These are phyloP conservation scores for Yueomyces sp. DNA, from an alignment of 1,139 yeast genomes.

Conservation along the genomic window DNA sequence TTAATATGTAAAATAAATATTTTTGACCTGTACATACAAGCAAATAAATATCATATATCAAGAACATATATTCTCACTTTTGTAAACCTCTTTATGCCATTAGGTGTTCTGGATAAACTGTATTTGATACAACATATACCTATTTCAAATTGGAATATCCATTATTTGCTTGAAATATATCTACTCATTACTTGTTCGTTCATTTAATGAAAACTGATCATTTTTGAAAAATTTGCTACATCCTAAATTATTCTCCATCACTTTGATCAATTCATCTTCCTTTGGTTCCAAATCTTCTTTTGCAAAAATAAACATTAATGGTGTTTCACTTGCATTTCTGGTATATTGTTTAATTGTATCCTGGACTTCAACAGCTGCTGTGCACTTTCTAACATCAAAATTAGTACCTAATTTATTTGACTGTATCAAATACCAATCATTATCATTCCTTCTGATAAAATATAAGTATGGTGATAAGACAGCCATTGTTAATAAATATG, in stretches of 20 bases:
- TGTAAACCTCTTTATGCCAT: too few relatives aligned
- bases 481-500: slow-evolving; percentile 16
- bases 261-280: slow-evolving; percentile 7
- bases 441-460: slow-evolving; percentile 11
- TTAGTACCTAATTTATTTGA: slow-evolving; percentile 9
- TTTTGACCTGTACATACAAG: too few relatives aligned
- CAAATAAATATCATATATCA: too few relatives aligned
- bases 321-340: slow-evolving; percentile 15
- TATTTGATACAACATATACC: too few relatives aligned
- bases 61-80: too few relatives aligned
- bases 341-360: slow-evolving; percentile 14
- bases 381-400: slow-evolving; percentile 8
- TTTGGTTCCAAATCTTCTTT: slow-evolving; percentile 9
- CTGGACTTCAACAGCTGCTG: slow-evolving; percentile 11
- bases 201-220: slow-evolving; percentile 10
- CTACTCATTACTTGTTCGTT: too few relatives aligned
- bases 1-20: too few relatives aligned
- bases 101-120: too few relatives aligned
- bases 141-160: too few relatives aligned
- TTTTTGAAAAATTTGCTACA: slow-evolving; percentile 10
- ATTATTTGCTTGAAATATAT: too few relatives aligned
- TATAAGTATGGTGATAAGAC: slow-evolving; percentile 19
- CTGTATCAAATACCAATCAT: slow-evolving; percentile 13
- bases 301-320: slow-evolving; percentile 19
- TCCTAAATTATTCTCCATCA: slow-evolving; percentile 12